Conservation (phyloP, 495 filamentous ascomycete genomes). For the Acidomyces sp. region DNA sequence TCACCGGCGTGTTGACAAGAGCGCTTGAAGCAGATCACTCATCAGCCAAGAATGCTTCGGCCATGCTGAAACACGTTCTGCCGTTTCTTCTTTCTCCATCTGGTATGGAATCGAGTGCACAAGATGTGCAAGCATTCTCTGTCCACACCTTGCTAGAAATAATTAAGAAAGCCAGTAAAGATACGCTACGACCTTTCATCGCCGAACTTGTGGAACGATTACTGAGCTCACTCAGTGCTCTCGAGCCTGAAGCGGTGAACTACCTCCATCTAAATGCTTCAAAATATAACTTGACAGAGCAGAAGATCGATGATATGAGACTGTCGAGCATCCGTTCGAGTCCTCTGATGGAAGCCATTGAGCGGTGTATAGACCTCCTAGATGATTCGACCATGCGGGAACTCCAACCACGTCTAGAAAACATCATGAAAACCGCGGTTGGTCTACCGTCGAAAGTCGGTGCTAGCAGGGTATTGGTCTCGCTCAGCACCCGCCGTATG, state of each 20-base stretch:
- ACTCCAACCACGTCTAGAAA: conserved; percentile 56
- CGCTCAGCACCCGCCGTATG: conserved; percentile 66
- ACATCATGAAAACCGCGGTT: conserved; percentile 68
- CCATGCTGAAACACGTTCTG: conserved; percentile 69
- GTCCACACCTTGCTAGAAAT: conserved; percentile 68
- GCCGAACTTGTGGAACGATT: conserved; percentile 69
- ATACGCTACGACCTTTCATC: conserved; percentile 62
- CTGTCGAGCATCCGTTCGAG: conserved; percentile 65
- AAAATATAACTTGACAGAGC: conserved; percentile 70
- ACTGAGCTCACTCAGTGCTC: conserved; percentile 63
- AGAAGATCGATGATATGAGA: conserved; percentile 74
- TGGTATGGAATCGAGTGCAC: conserved; percentile 71
- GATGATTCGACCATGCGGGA: conserved; percentile 62
- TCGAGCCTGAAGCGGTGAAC: conserved; percentile 78
- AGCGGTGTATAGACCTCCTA: conserved; percentile 73
- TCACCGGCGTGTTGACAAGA: conserved; percentile 71
- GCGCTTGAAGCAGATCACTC: conserved; percentile 70
- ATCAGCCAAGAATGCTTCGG: conserved; percentile 50
- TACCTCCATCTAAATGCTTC: conserved; percentile 82
- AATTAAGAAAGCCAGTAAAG: conserved; percentile 66
- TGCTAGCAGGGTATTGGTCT: conserved; percentile 70
- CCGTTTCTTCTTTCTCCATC: conserved; percentile 84
- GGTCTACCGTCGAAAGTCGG: conserved; percentile 89
- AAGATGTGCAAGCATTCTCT: conserved; percentile 60
- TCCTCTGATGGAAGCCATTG: conserved; percentile 89